A percentile compares a stretch with the other conserved stretches of the same genome.
Conservation (phyloP, 192 early-diverging fungal species). For the Backusella australiensis region DNA sequence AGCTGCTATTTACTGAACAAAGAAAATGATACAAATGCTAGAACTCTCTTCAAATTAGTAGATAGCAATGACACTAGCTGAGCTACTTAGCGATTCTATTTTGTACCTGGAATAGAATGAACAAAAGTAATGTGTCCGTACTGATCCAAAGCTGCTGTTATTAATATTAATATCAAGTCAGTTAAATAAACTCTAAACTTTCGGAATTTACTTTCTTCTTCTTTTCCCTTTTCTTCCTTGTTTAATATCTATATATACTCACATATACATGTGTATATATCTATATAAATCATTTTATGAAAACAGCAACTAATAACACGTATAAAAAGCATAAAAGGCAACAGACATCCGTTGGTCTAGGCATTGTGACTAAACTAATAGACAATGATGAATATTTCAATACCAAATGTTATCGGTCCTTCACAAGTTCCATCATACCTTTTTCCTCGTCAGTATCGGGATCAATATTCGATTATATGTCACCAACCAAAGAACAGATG, state of each 20-base stretch:
- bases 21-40: background rate
- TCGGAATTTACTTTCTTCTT: background rate
- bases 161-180: background rate
- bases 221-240: background rate
- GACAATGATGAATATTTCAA: background rate
- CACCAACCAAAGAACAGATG: background rate
- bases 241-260: background rate
- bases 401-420: background rate
- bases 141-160: too few relatives aligned
- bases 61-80: background rate
- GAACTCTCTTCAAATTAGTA: background rate
- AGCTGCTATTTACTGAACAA: background rate
- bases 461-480: background rate
- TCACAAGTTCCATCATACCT: background rate
- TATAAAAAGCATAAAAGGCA: constrained; percentile 2
- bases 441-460: background rate
- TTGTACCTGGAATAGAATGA: background rate
- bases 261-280: background rate
- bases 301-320: background rate
- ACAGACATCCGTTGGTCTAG: constrained; percentile 20
- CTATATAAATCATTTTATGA: background rate
- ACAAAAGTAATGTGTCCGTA: background rate
- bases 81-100: background rate
- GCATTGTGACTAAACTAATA: constrained; percentile 14
- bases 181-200: background rate